phyloP scores from a whole-genome alignment of 305 asterid genomes.

The Fraxinus sp. region DNA sequence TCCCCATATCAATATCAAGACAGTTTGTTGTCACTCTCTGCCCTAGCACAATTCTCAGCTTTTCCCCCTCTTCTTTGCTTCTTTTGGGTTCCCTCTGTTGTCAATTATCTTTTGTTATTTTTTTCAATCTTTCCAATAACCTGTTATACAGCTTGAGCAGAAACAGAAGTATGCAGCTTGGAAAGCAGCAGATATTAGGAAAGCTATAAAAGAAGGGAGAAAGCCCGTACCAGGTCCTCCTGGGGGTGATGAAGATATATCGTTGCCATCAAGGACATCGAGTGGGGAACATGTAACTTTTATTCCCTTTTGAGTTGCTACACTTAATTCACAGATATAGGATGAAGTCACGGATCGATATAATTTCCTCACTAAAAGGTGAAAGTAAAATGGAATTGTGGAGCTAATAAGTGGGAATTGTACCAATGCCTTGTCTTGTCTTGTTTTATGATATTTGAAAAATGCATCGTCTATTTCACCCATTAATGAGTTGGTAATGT shows the following conservation, averaged over 20 bases:
- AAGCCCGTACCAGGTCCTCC: slow-evolving; percentile 94
- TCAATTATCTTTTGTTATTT: not conserved
- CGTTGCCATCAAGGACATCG: slow-evolving; percentile 48
- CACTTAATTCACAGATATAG: not conserved
- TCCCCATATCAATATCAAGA: not conserved
- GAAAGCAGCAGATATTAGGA: slow-evolving; percentile 98
- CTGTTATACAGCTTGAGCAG: slow-evolving; percentile 70
- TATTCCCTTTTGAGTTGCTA: slow-evolving; percentile 1
- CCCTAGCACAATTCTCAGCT: not conserved
- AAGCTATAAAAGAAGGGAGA: slow-evolving; percentile 94
- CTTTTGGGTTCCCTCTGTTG: not conserved
- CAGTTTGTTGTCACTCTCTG: slow-evolving; percentile 5
- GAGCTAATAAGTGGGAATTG: not conserved
- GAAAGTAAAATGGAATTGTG: not conserved
- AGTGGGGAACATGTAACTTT: slow-evolving; percentile 55
- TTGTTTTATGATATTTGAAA: not conserved
- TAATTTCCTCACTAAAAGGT: not conserved
- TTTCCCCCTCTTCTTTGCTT: not conserved
- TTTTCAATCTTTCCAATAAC: not conserved
- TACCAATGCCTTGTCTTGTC: not conserved
- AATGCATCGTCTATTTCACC: not conserved
- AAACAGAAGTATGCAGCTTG: slow-evolving; percentile 94
- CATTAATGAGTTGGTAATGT: not conserved
- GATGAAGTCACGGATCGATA: not conserved
- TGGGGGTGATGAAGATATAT: slow-evolving; percentile 64